Conservation (phyloP, 2,329 filamentous ascomycete genomes). For the Xylaria sp. region DNA sequence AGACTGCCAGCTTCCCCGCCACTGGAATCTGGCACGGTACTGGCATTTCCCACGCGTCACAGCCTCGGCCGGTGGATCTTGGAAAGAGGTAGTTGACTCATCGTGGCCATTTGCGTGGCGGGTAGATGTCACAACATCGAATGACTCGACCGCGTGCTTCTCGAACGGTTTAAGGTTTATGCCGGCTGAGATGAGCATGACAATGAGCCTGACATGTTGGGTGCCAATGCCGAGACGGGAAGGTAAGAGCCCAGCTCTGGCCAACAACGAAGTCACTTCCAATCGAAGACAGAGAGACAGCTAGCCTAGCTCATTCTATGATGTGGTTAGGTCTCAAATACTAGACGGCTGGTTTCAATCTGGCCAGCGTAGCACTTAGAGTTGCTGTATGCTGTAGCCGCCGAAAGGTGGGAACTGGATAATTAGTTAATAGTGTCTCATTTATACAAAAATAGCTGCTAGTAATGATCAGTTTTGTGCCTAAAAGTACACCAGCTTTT, state of each 20-base stretch:
- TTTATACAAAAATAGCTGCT: neutral
- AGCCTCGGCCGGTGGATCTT: slow-evolving; percentile 1
- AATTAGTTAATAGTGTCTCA: neutral
- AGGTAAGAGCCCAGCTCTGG: neutral
- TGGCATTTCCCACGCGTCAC: slow-evolving; percentile 7
- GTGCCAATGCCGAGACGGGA: neutral
- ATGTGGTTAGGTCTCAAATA: neutral
- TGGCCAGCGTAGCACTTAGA: neutral
- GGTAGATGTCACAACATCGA: slow-evolving; percentile 6
- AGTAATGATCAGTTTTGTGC: neutral
- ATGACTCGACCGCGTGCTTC: slow-evolving; percentile 3
- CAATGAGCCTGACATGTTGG: no score
- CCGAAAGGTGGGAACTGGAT: neutral
- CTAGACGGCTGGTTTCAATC: neutral
- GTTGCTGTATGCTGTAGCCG: neutral
- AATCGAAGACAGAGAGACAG: neutral
- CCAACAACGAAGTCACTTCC: neutral
- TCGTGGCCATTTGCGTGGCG: slow-evolving; percentile 7
- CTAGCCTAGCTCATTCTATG: neutral
- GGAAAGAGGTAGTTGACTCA: slow-evolving; percentile 3
- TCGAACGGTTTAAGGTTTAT: slow-evolving; percentile 21
- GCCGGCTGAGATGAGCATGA: neutral
- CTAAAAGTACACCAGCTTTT: neutral
- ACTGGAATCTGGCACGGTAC: slow-evolving; percentile 7
- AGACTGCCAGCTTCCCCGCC: slow-evolving; percentile 16